These are phyloP conservation scores for Xylariaceae sp. DNA, from an alignment of 2,329 filamentous ascomycete genomes.

Conservation along the genomic window DNA sequence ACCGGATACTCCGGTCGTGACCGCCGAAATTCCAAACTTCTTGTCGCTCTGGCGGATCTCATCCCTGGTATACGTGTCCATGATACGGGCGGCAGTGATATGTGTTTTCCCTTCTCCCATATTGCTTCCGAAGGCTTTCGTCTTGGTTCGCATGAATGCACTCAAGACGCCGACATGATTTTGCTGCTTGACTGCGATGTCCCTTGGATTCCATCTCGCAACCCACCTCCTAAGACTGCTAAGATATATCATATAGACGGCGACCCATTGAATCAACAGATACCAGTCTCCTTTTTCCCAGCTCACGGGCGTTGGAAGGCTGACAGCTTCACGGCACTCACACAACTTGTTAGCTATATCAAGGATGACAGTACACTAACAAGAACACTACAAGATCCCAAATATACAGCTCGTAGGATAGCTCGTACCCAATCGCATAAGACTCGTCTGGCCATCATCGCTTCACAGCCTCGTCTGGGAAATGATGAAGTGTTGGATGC, in stretches of 20 bases:
- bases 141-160: slow-evolving; percentile 63
- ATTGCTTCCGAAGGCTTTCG: slow-evolving; percentile 55
- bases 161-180: slow-evolving; percentile 68
- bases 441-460: slow-evolving; percentile 32
- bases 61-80: slow-evolving; percentile 56
- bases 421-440: slow-evolving; percentile 28
- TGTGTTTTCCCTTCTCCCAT: slow-evolving; percentile 47
- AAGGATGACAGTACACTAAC: slow-evolving; percentile 15
- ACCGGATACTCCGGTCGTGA: slow-evolving; percentile 57
- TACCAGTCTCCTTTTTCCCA: slow-evolving; percentile 63
- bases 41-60: slow-evolving; percentile 53
- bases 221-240: slow-evolving; percentile 60
- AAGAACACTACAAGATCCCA: slow-evolving; percentile 31
- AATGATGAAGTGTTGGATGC: slow-evolving; percentile 32
- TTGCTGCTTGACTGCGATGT: slow-evolving; percentile 72
- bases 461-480: slow-evolving; percentile 26
- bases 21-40: slow-evolving; percentile 47
- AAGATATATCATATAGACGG: slow-evolving; percentile 70
- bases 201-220: slow-evolving; percentile 71
- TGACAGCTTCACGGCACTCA: slow-evolving; percentile 52
- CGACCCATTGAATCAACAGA: slow-evolving; percentile 69
- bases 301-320: slow-evolving; percentile 57
- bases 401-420: slow-evolving; percentile 37
- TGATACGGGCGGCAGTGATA: slow-evolving; percentile 58
- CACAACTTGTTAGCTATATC: slow-evolving; percentile 39